A percentile compares a stretch with the other conserved stretches of the same genome.
Conservation (phyloP, 371 early-diverging fungal species). For the Basidiobolus meristosporus region DNA sequence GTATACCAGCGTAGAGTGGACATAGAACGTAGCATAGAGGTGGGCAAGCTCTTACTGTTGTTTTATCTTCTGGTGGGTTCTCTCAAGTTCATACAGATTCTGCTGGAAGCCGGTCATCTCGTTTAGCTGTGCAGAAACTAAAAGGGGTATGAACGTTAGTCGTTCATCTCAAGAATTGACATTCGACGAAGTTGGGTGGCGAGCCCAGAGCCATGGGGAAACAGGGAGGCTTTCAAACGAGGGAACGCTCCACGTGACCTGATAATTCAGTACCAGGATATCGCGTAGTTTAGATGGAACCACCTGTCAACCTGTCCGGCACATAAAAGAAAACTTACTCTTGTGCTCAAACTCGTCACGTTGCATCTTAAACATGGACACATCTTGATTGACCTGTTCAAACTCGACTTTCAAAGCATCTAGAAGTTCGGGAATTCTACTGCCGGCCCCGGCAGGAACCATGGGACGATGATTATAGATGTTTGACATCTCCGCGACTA, state of each 20-base stretch:
- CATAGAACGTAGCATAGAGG: background rate
- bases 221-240: too few relatives aligned
- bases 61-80: conserved; percentile 54
- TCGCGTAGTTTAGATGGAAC: background rate
- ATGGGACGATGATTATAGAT: conserved; percentile 68
- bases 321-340: conserved; percentile 24
- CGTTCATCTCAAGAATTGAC: too few relatives aligned
- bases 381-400: conserved; percentile 61
- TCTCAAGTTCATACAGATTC: conserved; percentile 55
- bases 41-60: conserved; percentile 21
- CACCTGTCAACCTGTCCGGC: background rate
- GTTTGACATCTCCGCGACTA: conserved; percentile 20
- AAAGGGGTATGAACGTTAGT: conserved; percentile 2
- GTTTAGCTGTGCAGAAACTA: conserved; percentile 49
- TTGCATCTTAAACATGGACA: conserved; percentile 43
- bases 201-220: too few relatives aligned
- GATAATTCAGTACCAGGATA: too few relatives aligned
- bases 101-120: conserved; percentile 61
- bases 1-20: background rate
- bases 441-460: conserved; percentile 36
- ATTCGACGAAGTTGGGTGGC: too few relatives aligned
- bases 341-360: conserved; percentile 80
- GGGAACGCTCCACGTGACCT: too few relatives aligned
- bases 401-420: conserved; percentile 71
- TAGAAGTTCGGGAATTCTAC: conserved; percentile 56